These are phyloP conservation scores for Achaetomium macrosporum DNA, from an alignment of 2,329 filamentous ascomycete species.

Conservation along the genomic window DNA sequence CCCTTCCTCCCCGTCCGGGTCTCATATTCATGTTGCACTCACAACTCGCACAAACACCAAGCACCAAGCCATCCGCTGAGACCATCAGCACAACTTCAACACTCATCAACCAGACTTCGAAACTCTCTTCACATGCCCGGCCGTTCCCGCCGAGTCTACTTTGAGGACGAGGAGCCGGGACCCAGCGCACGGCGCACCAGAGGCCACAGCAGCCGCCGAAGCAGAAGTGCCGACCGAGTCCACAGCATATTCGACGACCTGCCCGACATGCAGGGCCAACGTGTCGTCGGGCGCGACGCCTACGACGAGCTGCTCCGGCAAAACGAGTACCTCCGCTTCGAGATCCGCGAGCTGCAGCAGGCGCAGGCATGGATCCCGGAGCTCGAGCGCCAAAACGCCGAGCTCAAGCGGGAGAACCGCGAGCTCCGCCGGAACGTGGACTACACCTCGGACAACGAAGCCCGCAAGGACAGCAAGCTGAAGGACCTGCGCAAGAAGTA, in stretches of 20 bases:
- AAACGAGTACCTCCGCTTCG: slow-evolving; percentile 32
- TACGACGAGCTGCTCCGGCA: slow-evolving; percentile 25
- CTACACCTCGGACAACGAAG: slow-evolving; percentile 28
- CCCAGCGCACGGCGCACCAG: slow-evolving; percentile 11
- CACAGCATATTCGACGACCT: slow-evolving; percentile 24
- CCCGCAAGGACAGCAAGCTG: slow-evolving; percentile 29
- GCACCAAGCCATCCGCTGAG: neutral
- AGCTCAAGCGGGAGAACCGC: slow-evolving; percentile 36
- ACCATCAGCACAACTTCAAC: neutral
- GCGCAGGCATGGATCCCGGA: slow-evolving; percentile 32
- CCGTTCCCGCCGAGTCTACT: slow-evolving; percentile 22
- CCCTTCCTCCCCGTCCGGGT: neutral
- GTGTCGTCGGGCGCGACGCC: slow-evolving; percentile 13
- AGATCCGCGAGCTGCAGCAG: slow-evolving; percentile 31
- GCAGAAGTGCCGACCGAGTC: slow-evolving; percentile 24
- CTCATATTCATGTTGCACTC: neutral
- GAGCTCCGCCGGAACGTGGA: slow-evolving; percentile 36
- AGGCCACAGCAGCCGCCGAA: slow-evolving; percentile 17
- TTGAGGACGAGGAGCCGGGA: slow-evolving; percentile 16
- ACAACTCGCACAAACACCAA: neutral
- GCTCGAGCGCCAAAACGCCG: slow-evolving; percentile 34
- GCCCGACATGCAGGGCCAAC: slow-evolving; percentile 18
- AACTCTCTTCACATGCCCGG: slow-evolving; percentile 13
- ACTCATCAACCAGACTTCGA: neutral
- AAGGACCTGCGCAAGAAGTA: slow-evolving; percentile 32